Evolutionary conservation across 2,329 filamentous ascomycete species (phyloP).

Genomic region (Apiospora pterosperma): DNA sequence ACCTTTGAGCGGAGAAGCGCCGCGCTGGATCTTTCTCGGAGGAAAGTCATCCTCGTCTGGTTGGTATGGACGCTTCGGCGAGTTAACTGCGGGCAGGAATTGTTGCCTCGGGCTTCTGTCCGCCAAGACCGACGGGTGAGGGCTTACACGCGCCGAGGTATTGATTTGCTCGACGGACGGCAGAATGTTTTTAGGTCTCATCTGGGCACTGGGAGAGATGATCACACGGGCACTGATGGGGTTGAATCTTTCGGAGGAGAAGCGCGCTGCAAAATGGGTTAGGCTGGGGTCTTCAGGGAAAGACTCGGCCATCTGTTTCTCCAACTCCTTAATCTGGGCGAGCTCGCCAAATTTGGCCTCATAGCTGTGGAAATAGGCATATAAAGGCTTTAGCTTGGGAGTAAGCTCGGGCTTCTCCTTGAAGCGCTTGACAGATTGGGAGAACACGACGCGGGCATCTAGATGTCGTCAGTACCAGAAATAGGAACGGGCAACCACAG

Average conservation of each 20-base stretch:
- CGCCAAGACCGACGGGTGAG: conserved; percentile 29
- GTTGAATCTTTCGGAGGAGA: conserved; percentile 71
- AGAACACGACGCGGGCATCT: conserved; percentile 95
- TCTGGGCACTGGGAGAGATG: conserved; percentile 76
- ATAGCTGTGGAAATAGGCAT: conserved; percentile 90
- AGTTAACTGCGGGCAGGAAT: conserved; percentile 45
- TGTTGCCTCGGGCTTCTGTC: conserved; percentile 45
- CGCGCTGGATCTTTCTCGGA: conserved; percentile 81
- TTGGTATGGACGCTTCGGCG: conserved; percentile 60
- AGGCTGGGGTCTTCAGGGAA: conserved; percentile 84
- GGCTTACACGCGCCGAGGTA: conserved; percentile 41
- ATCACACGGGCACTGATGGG: conserved; percentile 79
- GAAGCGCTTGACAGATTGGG: conserved; percentile 84
- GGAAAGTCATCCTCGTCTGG: conserved; percentile 69
- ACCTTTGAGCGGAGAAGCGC: conserved; percentile 90
- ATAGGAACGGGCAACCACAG: conserved; percentile 13
- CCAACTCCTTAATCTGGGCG: conserved; percentile 83
- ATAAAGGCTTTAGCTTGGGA: conserved; percentile 77
- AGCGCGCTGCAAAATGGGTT: conserved; percentile 72
- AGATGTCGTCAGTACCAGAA: conserved; percentile 10
- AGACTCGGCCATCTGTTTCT: conserved; percentile 89
- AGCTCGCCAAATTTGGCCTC: conserved; percentile 94
- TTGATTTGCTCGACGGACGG: conserved; percentile 50
- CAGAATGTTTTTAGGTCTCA: conserved; percentile 59
- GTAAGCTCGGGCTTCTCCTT: conserved; percentile 72